Evolutionary conservation across 2,329 filamentous ascomycete genomes (phyloP).

Genomic region (Ophiostoma himal-ulmi): DNA sequence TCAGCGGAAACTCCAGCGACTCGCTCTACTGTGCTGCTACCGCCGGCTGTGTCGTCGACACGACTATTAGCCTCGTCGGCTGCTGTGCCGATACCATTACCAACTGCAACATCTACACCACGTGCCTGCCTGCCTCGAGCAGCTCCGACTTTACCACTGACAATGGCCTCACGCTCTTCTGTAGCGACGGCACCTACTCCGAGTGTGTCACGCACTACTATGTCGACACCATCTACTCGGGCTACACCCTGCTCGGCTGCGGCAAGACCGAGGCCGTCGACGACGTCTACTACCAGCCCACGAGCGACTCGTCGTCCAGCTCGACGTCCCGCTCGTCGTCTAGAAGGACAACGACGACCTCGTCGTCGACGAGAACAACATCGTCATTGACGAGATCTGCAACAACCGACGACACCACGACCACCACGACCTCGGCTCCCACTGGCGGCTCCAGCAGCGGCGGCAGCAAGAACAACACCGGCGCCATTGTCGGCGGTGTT

Average conservation of each 20-base stretch:
- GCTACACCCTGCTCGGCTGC: constrained; percentile 33
- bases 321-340: constrained; percentile 6
- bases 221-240: constrained; percentile 25
- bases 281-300: constrained; percentile 28
- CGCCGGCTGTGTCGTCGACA: constrained; percentile 32
- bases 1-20: constrained; percentile 29
- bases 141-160: constrained; percentile 25
- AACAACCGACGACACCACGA: constrained; percentile 5
- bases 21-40: constrained; percentile 31
- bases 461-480: constrained; percentile 24
- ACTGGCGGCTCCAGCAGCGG: background rate
- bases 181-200: constrained; percentile 27
- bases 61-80: constrained; percentile 29
- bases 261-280: constrained; percentile 27
- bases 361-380: background rate
- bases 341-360: background rate
- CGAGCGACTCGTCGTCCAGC: constrained; percentile 4
- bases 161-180: constrained; percentile 32
- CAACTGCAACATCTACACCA: constrained; percentile 17
- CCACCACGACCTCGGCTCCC: background rate
- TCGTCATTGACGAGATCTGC: background rate
- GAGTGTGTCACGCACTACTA: constrained; percentile 34
- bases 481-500: constrained; percentile 32
- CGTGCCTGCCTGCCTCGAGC: constrained; percentile 29
- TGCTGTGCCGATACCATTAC: constrained; percentile 31